Conservation (phyloP, 805 yeast species). For the Metschnikowia similis region DNA sequence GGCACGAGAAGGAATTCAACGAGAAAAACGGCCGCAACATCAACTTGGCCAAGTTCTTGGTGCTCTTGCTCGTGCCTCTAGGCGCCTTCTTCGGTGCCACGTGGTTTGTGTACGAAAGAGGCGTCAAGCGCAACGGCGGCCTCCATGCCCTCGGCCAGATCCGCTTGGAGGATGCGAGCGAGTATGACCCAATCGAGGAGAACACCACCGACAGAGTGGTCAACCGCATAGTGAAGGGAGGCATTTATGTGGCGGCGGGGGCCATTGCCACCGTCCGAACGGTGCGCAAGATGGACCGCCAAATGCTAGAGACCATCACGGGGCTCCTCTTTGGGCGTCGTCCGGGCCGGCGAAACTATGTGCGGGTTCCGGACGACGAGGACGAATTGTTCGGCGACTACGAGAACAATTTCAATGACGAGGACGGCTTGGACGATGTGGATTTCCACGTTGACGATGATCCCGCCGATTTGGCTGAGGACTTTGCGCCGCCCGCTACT, state of each 20-base stretch:
- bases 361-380: conserved; percentile 39
- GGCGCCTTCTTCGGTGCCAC: conserved; percentile 48
- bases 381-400: conserved; percentile 40
- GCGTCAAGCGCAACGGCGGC: conserved; percentile 75
- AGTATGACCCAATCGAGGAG: conserved; percentile 56
- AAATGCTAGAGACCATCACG: conserved; percentile 28
- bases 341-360: conserved; percentile 39
- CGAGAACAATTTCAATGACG: conserved; percentile 39
- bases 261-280: conserved; percentile 32
- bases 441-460: conserved; percentile 21
- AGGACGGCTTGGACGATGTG: conserved; percentile 22
- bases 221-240: conserved; percentile 55
- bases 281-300: conserved; percentile 28
- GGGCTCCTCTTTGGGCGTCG: conserved; percentile 31
- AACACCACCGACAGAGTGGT: conserved; percentile 56
- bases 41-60: conserved; percentile 46
- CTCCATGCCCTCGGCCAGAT: conserved; percentile 80
- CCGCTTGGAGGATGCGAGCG: conserved; percentile 66
- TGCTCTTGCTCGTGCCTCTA: conserved; percentile 55
- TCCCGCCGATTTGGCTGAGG: conserved; percentile 15
- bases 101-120: conserved; percentile 75
- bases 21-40: conserved; percentile 51
- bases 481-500: conserved; percentile 8
- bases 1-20: conserved; percentile 64
- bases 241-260: conserved; percentile 46